phyloP scores from a whole-genome alignment of 2,329 filamentous ascomycete genomes.

The Shiraia bambusicola region DNA sequence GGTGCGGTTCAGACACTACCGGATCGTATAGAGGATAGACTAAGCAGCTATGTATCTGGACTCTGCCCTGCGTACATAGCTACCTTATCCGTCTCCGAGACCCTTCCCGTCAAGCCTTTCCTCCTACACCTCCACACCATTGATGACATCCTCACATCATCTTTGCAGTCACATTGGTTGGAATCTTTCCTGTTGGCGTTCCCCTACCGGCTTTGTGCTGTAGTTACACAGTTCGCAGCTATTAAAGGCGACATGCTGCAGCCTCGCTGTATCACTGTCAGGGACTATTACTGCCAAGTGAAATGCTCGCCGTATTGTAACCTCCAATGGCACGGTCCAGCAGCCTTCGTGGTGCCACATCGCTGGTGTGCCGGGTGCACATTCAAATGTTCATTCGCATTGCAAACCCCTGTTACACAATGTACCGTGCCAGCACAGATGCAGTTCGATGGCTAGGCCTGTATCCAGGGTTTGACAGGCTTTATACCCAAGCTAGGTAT shows the following conservation, averaged over 20 bases:
- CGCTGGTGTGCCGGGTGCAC: constrained; percentile 1
- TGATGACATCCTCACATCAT: background rate
- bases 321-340: constrained; percentile 6
- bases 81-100: background rate
- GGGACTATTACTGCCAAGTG: background rate
- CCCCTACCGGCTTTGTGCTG: background rate
- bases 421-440: constrained; percentile 4
- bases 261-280: background rate
- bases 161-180: background rate
- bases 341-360: background rate
- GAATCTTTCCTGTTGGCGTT: background rate
- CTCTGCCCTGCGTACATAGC: constrained; percentile 2
- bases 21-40: constrained; percentile 14
- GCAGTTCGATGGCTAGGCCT: constrained; percentile 6
- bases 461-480: background rate
- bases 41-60: background rate
- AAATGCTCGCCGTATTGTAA: constrained; percentile 5
- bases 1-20: constrained; percentile 14
- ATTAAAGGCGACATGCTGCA: constrained; percentile 1
- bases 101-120: background rate
- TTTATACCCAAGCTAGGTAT: constrained; percentile 1
- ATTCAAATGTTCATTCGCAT: background rate
- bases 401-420: background rate
- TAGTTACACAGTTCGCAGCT: constrained; percentile 10
- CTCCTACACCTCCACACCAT: constrained; percentile 1